These are phyloP conservation scores for Starmera pachycereana DNA, from an alignment of 805 yeast species.

Conservation along the genomic window DNA sequence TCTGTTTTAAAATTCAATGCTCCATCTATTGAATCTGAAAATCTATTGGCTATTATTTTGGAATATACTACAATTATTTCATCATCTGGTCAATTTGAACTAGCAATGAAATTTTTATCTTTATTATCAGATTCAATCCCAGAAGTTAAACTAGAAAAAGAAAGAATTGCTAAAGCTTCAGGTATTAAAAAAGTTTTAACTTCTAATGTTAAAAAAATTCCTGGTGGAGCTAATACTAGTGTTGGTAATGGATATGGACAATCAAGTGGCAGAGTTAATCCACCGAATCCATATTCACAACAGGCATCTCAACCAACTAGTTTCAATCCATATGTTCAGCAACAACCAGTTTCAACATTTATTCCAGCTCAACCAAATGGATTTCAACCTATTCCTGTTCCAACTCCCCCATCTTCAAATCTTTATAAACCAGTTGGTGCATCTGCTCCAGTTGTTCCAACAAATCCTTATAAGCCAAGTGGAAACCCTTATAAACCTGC, in stretches of 20 bases:
- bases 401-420: not conserved
- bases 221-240: conserved; percentile 8
- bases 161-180: conserved; percentile 65
- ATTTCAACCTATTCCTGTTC: conserved; percentile 5
- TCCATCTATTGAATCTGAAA: conserved; percentile 16
- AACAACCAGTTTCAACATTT: conserved; percentile 1
- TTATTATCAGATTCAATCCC: conserved; percentile 68
- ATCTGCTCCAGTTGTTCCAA: conserved; percentile 11
- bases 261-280: conserved; percentile 7
- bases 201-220: conserved; percentile 3
- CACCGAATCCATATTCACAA: conserved; percentile 5
- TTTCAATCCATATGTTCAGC: conserved; percentile 10
- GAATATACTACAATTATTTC: conserved; percentile 80
- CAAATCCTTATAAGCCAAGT: conserved; percentile 16
- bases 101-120: conserved; percentile 62
- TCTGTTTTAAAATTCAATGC: conserved; percentile 31
- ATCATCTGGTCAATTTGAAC: conserved; percentile 71
- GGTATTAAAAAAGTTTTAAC: conserved; percentile 20
- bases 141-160: conserved; percentile 64
- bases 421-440: conserved; percentile 2
- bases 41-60: conserved; percentile 41
- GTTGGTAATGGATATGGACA: conserved; percentile 14
- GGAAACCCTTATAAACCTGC: conserved; percentile 18
- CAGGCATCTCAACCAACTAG: conserved; percentile 1
- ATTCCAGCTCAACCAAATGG: too few relatives aligned